Evolutionary conservation across 2,329 filamentous ascomycete genomes (phyloP), one percentile per base, ranked within the genome.

Genomic region (Penicillium sp.): DNA sequence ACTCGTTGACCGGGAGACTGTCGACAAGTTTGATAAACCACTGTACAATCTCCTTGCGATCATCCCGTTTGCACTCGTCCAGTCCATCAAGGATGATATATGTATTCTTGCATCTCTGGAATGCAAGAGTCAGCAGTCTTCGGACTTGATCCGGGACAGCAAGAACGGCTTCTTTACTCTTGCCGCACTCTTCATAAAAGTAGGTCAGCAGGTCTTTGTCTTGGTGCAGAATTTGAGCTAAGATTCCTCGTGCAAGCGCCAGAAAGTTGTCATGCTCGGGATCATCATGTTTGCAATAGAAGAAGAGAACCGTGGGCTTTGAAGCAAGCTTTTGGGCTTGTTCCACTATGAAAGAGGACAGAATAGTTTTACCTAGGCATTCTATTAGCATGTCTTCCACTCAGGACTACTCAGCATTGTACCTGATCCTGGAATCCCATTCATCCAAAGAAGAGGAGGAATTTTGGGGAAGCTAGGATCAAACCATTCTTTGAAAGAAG

Each of bases 211-310:
- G 33, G 8, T 35, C 33, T 9, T 35, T 35, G 33, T 35, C 33
- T 18, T 35, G 33, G 7, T 35, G n/a, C 15, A 35, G 8, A 1
- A 35, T 35, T 35, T 35, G 40, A 14, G 49, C 40, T 23, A 44
- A 14, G 22, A 51, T 27, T 8, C 41, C 41, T n/a, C 49, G 20
- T 26, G 49, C 49, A 23, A 51, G 42, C 6, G 49, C 27, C 15
- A 27, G 8, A 9, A 51, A 51, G 14, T 22, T 51, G 22, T 35
- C 43, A 42, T 44, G 43, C 6, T 51, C 49, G 11, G 49, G 49
- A 20, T 51, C 35, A 12, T 51, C 40, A 35, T 51, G 49, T n/a
- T 46, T 51, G 23, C 40, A 51, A 22, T 51, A 51, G 41, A 51
- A 51, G 22, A 51, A 51, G 12, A 51, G 49, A 14, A 51, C 49